phyloP scores from a whole-genome alignment of 2,329 filamentous ascomycete species.

The Aspergillus sp. region DNA sequence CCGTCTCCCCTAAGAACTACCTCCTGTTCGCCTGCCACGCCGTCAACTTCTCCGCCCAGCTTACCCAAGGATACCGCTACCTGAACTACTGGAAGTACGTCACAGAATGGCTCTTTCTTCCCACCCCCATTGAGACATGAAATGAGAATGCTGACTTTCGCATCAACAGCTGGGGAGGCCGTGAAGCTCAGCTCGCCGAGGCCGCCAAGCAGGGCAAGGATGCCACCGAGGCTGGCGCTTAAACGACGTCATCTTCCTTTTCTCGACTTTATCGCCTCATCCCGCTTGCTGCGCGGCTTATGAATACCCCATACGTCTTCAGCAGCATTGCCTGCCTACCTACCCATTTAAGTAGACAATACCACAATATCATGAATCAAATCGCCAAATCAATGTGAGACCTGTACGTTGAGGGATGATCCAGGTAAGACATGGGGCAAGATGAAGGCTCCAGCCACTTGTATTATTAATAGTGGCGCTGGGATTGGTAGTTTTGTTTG shows the following conservation, averaged over 20 bases:
- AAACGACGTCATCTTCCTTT: conserved; percentile 15
- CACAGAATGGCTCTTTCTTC: background rate
- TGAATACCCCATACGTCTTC: conserved; percentile 6
- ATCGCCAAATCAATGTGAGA: background rate
- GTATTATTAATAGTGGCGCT: background rate
- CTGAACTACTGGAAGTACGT: conserved; percentile 60
- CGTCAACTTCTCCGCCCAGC: conserved; percentile 64
- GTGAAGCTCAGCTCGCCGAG: conserved; percentile 42
- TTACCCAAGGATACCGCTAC: conserved; percentile 64
- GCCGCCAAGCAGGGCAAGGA: conserved; percentile 32
- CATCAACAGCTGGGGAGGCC: conserved; percentile 43
- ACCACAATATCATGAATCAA: background rate
- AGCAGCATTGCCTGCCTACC: conserved; percentile 14
- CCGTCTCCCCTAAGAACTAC: conserved; percentile 65
- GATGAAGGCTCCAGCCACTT: background rate
- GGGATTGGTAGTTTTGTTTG: background rate
- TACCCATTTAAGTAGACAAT: conserved; percentile 1
- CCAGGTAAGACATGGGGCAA: background rate
- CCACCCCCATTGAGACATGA: background rate
- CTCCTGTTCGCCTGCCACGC: conserved; percentile 69
- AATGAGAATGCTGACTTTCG: conserved; percentile 14
- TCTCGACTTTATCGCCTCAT: background rate
- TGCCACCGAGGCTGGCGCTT: conserved; percentile 33
- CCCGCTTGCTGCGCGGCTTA: background rate
- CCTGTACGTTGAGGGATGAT: background rate